These are phyloP conservation scores for Huntiella decipiens DNA, from an alignment of 2,329 filamentous ascomycete genomes.

Conservation along the genomic window DNA sequence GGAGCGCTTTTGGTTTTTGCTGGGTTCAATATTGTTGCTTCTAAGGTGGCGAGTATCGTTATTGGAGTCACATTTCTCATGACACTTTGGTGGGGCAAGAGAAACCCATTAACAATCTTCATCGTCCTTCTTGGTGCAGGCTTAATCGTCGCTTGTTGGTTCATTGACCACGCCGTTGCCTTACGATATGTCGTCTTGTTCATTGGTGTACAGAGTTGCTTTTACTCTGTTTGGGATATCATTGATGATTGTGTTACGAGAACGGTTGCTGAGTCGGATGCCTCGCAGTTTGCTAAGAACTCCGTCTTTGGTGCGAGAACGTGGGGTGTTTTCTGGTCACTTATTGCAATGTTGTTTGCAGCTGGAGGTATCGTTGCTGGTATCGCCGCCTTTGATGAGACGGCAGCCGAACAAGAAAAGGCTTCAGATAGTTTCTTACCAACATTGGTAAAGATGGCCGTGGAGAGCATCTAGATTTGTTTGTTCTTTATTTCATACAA, in stretches of 20 bases:
- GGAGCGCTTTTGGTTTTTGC: constrained; percentile 62
- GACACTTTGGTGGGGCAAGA: constrained; percentile 66
- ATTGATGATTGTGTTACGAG: constrained; percentile 65
- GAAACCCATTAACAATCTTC: constrained; percentile 56
- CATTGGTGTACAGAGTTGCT: constrained; percentile 63
- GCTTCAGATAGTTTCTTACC: constrained; percentile 50
- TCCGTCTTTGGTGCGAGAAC: constrained; percentile 66
- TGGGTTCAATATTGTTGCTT: constrained; percentile 64
- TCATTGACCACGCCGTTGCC: constrained; percentile 57
- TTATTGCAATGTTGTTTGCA: constrained; percentile 56
- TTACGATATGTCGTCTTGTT: constrained; percentile 59
- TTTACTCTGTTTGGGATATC: constrained; percentile 74
- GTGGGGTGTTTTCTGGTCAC: constrained; percentile 63
- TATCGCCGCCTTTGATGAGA: constrained; percentile 56
- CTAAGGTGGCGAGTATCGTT: constrained; percentile 58
- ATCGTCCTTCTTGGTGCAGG: constrained; percentile 54
- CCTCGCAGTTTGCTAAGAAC: constrained; percentile 57
- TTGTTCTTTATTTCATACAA: no score
- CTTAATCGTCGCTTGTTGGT: constrained; percentile 57
- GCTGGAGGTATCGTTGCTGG: constrained; percentile 54
- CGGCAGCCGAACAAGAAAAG: constrained; percentile 45
- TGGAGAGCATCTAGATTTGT: background rate
- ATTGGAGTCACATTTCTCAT: constrained; percentile 56
- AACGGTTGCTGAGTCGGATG: constrained; percentile 64
- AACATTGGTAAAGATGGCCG: constrained; percentile 15